Evolutionary conservation across 2,329 filamentous ascomycete species (phyloP), one percentile per base, ranked within the genome.

Genomic region (Verticillium albo-atrum): DNA sequence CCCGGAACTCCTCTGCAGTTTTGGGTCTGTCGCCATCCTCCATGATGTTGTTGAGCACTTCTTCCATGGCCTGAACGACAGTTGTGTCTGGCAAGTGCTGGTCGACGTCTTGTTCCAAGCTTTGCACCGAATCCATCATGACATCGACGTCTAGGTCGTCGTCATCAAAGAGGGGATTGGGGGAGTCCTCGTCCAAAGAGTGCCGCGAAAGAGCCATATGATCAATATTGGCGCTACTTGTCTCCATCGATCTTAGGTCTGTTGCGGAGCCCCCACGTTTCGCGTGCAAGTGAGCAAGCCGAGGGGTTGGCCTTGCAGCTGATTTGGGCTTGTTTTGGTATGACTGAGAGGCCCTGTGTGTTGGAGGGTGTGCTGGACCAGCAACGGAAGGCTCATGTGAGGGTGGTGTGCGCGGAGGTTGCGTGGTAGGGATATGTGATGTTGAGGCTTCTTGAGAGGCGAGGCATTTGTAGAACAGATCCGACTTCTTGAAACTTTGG

Each of bases 391-490:
- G 61, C 17, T 56, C 28, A n/a, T 58, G 57, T n/a, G 23, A 42
- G 59, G 64, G 55, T 12, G 55, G 9, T 27, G 55, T 30, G 20
- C 25, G 42, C 1, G 42, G 20, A 14, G 42, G 20, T 4, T 50
- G 42, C 28, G 55, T 20, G 34, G 53, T 60, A 32, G 60, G 42
- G 6, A 23, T 3, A 66, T 58, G 70, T 79, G 10, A 1, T 12
- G 20, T 12, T 2, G 83, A 80, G 50, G 85, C 82, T 74, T 97
- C 92, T 68, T 96, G 91, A 14, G 94, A 90, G 7, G 94, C 92
- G 1, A 99, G 81, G 71, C 93, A 97, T 72, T 99, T 99, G 79
- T 95, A 98, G 72, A 92, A 99, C 1, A 99, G 75, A 69, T 98
- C 95, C 0, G 95, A 97, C 66, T 88, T 90, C 70, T 93, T 96